Evolutionary conservation across 2,329 filamentous ascomycete species (phyloP).

Genomic region (Uncinocarpus reesii): DNA sequence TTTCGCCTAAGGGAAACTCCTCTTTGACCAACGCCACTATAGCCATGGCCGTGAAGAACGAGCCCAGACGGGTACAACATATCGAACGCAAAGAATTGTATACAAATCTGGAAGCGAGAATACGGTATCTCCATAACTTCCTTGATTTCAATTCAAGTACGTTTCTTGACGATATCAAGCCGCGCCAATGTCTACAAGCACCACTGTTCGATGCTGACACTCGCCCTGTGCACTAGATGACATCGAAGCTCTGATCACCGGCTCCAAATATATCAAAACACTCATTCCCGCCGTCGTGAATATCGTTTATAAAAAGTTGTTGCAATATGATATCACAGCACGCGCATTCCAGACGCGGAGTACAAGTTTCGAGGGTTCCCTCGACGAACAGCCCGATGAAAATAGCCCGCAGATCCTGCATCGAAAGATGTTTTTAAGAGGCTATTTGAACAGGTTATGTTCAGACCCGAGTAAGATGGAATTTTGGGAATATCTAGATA

Average conservation of each 20-base stretch:
- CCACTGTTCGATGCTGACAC: background rate
- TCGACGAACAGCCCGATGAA: constrained; percentile 55
- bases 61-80: constrained; percentile 39
- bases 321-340: constrained; percentile 72
- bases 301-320: constrained; percentile 71
- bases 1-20: too few relatives aligned
- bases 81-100: constrained; percentile 62
- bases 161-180: constrained; percentile 22
- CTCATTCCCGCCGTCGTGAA: constrained; percentile 75
- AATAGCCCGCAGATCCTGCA: constrained; percentile 64
- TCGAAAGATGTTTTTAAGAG: constrained; percentile 66
- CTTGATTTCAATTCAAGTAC: constrained; percentile 62
- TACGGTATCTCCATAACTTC: constrained; percentile 64
- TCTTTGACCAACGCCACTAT: too few relatives aligned
- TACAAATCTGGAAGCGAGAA: constrained; percentile 56
- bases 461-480: constrained; percentile 64
- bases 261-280: constrained; percentile 68
- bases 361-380: constrained; percentile 55
- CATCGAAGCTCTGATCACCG: constrained; percentile 58
- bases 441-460: constrained; percentile 64
- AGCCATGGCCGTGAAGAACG: constrained; percentile 1
- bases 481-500: constrained; percentile 76
- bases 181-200: background rate
- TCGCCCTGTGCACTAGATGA: constrained; percentile 43
- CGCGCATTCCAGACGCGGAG: constrained; percentile 57